Evolutionary conservation across 78 protist genomes (phyloP).

Genomic region (Cavenderia fasciculata): DNA sequence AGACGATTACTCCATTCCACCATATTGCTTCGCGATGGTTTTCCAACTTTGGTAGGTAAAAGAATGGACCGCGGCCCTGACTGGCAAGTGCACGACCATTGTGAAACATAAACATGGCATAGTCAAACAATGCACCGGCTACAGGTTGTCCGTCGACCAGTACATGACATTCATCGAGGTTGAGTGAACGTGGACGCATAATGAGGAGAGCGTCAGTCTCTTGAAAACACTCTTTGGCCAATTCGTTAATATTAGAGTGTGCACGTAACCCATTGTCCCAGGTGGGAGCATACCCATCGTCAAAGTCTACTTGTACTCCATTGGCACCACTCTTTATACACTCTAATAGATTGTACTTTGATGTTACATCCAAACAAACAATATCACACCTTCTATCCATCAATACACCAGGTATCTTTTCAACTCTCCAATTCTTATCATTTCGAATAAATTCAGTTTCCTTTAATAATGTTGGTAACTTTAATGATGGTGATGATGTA

Average conservation of each 20-base stretch:
- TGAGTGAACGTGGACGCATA: conserved; percentile 79
- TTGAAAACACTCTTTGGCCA: conserved; percentile 2
- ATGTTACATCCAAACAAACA: conserved; percentile 56
- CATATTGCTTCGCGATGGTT: conserved; percentile 70
- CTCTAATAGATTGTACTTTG: background rate
- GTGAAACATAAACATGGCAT: conserved; percentile 78
- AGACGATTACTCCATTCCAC: conserved; percentile 59
- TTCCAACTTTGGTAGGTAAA: conserved; percentile 86
- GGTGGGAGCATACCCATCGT: conserved; percentile 72
- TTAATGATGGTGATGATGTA: too few species aligned
- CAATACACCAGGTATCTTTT: background rate
- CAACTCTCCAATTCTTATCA: conserved; percentile 13
- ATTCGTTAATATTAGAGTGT: conserved; percentile 33
- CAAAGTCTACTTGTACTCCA: conserved; percentile 71
- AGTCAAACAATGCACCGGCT: conserved; percentile 80
- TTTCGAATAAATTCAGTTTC: background rate
- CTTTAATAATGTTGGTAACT: too few species aligned
- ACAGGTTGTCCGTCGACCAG: conserved; percentile 67
- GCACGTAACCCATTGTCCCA: conserved; percentile 59
- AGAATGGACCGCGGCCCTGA: conserved; percentile 69
- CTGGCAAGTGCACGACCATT: conserved; percentile 12
- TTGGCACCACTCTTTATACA: conserved; percentile 47
- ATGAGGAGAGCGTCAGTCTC: conserved; percentile 55
- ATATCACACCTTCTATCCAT: conserved; percentile 45
- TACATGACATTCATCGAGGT: conserved; percentile 77